A percentile compares a stretch with the other conserved stretches of the same genome.
phyloP scores from a whole-genome alignment of 305 asterid species.

The Solanum hybrid region DNA sequence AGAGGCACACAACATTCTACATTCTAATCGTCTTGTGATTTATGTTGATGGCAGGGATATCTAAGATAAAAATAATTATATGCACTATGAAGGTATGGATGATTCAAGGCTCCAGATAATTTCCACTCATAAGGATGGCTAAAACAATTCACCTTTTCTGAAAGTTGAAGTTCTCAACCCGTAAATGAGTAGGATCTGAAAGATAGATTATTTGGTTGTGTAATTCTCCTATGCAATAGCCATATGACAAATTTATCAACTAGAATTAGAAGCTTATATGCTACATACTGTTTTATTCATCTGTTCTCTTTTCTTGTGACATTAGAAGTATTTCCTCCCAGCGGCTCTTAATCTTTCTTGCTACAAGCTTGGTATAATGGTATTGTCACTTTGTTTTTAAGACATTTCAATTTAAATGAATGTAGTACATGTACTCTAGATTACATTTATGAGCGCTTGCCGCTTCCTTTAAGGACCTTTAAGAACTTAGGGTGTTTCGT shows the following conservation, averaged over 20 bases:
- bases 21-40: background rate
- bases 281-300: too few species aligned
- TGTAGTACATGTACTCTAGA: background rate
- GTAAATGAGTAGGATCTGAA: too few species aligned
- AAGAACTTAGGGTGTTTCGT: background rate
- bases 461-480: background rate
- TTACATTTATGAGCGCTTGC: background rate
- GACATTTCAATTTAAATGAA: background rate
- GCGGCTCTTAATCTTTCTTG: too few species aligned
- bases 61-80: background rate
- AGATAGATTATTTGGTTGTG: too few species aligned
- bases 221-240: too few species aligned
- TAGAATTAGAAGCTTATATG: too few species aligned
- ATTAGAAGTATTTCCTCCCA: too few species aligned
- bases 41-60: background rate
- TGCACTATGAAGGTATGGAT: background rate
- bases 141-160: background rate
- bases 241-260: too few species aligned
- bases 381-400: too few species aligned
- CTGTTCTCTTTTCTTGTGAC: too few species aligned
- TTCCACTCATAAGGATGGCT: background rate
- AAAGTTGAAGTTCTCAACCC: background rate
- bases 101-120: background rate
- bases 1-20: background rate
- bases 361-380: too few species aligned